Conservation (phyloP, 495 filamentous ascomycete species). For the Trichocladium antarcticum region DNA sequence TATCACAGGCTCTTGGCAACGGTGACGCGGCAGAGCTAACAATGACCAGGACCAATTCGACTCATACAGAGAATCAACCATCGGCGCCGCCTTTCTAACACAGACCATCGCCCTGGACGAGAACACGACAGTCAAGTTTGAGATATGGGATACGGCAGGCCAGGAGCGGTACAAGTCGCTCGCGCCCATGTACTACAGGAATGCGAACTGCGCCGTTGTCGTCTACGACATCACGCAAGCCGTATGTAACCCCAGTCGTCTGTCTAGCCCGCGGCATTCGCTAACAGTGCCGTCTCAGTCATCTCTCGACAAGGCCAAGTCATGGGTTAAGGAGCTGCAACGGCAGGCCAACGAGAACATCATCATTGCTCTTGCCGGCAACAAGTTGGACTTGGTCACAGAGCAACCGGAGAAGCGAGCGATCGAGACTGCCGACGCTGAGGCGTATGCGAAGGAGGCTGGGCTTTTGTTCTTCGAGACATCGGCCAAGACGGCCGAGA, state of each 20-base stretch:
- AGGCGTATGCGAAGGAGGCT: slow-evolving; percentile 88
- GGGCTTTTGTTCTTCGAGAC: slow-evolving; percentile 95
- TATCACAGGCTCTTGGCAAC: background rate
- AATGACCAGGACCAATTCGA: slow-evolving; percentile 88
- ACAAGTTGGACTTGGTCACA: slow-evolving; percentile 89
- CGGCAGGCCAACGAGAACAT: slow-evolving; percentile 99
- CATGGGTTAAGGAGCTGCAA: slow-evolving; percentile 99
- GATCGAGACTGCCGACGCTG: slow-evolving; percentile 75
- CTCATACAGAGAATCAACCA: slow-evolving; percentile 97
- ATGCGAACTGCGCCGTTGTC: slow-evolving; percentile 97
- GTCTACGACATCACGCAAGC: slow-evolving; percentile 99
- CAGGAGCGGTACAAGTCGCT: slow-evolving; percentile 98
- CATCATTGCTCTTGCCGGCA: slow-evolving; percentile 93
- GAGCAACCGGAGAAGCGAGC: slow-evolving; percentile 89
- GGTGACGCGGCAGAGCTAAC: slow-evolving; percentile 10
- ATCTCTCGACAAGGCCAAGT: slow-evolving; percentile 95
- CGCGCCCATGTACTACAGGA: slow-evolving; percentile 98
- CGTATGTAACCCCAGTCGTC: slow-evolving; percentile 42
- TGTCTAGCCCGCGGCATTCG: background rate
- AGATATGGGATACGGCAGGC: slow-evolving; percentile 98
- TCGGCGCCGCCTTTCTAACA: slow-evolving; percentile 96
- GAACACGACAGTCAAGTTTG: slow-evolving; percentile 96
- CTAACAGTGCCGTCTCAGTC: slow-evolving; percentile 42
- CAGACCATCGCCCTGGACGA: slow-evolving; percentile 97
- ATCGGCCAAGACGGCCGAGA: slow-evolving; percentile 90